These are phyloP conservation scores for Phytopythium cucurbitacearum DNA, from an alignment of 352 stramenopile genomes.

Conservation along the genomic window DNA sequence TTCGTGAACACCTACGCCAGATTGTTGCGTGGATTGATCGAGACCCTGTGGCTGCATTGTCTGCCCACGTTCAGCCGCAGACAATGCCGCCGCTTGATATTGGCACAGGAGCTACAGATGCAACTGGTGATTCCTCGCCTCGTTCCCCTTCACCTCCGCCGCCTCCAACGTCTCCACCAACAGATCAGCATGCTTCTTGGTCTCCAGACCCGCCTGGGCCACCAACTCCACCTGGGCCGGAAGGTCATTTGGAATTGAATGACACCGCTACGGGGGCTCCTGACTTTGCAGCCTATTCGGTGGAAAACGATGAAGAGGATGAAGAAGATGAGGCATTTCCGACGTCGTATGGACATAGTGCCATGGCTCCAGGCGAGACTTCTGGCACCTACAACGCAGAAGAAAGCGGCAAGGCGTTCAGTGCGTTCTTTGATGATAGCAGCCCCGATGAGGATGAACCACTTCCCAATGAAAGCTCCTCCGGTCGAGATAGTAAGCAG, in stretches of 20 bases:
- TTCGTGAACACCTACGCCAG: slow-evolving; percentile 63
- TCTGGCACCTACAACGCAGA: slow-evolving; percentile 41
- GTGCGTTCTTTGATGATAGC: slow-evolving; percentile 67
- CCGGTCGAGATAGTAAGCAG: neutral
- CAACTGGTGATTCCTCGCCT: slow-evolving; percentile 3
- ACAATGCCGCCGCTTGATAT: slow-evolving; percentile 19
- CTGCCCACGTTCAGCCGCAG: slow-evolving; percentile 31
- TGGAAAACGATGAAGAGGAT: slow-evolving; percentile 37
- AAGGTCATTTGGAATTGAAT: slow-evolving; percentile 11
- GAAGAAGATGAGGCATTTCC: slow-evolving; percentile 81
- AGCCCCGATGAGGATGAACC: slow-evolving; percentile 67
- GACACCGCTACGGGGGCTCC: slow-evolving; percentile 2
- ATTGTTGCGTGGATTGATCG: slow-evolving; percentile 73
- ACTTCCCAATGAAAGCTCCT: slow-evolving; percentile 16
- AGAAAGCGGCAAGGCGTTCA: slow-evolving; percentile 64
- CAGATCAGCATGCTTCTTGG: neutral
- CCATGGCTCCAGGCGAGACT: slow-evolving; percentile 20
- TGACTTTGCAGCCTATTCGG: slow-evolving; percentile 2
- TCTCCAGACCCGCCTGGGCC: slow-evolving; percentile 18
- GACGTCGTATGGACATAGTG: slow-evolving; percentile 30
- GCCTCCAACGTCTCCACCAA: slow-evolving; percentile 8
- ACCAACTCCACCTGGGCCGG: slow-evolving; percentile 22
- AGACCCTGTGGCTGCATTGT: slow-evolving; percentile 44
- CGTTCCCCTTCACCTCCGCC: slow-evolving; percentile 4
- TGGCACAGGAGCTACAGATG: slow-evolving; percentile 3